Evolutionary conservation across 371 early-diverging fungal species (phyloP), one percentile per base, ranked within the genome.

Genomic region (Mucor sp.): DNA sequence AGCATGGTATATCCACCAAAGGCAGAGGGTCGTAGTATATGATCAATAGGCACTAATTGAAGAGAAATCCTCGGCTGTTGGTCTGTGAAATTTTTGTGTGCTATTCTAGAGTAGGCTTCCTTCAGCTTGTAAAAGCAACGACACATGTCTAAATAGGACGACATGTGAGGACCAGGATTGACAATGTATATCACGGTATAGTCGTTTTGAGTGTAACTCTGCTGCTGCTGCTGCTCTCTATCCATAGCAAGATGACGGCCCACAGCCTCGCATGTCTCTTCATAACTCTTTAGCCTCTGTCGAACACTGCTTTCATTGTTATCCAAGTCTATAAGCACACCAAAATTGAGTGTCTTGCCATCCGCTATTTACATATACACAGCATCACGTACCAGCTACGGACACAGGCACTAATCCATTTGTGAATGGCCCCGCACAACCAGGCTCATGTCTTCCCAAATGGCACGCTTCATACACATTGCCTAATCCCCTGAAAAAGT

Each of bases 1-100:
- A 83, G 83, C 28, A 85, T 86, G 14, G 79, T 68, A 47, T 80
- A 83, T 0, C 87, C 86, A 19, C 86, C 85, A 76, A 85, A 85
- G 0, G 78, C 77, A 7, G 83, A 68, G 1, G 81, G 71, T 33
- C 85, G 79, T 19, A 89, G 39, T 4, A 89, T 63, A 65, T 89
- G 90, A 27, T 89, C 87, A 28, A 85, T 79, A 35, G 87, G 86
- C n/a, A 87, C 60, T 27, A 87, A 30, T 41, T 87, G 87, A 58
- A 86, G 62, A 1, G 77, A 76, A 9, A 87, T 61, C 25, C 55
- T 41, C n/a, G 37, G 50, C 6, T 55, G 56, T 15, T 37, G 23
- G 19, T 53, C 53, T 14, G 15, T 14, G 12, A 53, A 53, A 15
- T 69, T 60, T 7, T 53, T 28, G 12, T 44, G 57, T 6, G 58